A percentile compares a stretch with the other conserved stretches of the same genome.
phyloP scores from a whole-genome alignment of 192 early-diverging fungal genomes.

The Entomortierella chlamydospora region DNA sequence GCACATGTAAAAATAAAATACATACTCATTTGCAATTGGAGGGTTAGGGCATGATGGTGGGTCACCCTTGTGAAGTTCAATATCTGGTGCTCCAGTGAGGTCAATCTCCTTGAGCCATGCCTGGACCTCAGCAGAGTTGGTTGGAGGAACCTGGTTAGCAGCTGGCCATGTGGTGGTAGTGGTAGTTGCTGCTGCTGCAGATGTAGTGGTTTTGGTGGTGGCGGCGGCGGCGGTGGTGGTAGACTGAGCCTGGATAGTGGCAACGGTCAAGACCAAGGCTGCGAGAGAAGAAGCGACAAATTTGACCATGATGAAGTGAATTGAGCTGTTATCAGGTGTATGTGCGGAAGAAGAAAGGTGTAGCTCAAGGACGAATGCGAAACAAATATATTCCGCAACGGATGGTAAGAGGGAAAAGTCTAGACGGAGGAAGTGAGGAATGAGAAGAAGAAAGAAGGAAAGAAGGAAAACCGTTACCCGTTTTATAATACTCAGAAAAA shows the following conservation, averaged over 20 bases:
- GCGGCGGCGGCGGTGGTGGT: neutral
- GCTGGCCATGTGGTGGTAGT: slow-evolving; percentile 47
- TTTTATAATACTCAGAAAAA: neutral
- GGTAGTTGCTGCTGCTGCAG: slow-evolving; percentile 31
- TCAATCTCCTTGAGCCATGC: slow-evolving; percentile 61
- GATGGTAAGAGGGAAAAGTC: neutral
- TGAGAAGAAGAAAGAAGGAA: neutral
- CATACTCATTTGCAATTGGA: slow-evolving; percentile 36
- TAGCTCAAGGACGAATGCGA: neutral
- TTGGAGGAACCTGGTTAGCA: slow-evolving; percentile 30
- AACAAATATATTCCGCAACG: neutral
- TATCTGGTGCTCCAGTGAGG: slow-evolving; percentile 52
- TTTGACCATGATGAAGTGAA: slow-evolving; percentile 17
- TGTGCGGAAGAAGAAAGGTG: neutral
- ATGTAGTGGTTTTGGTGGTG: neutral
- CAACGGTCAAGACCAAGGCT: slow-evolving; percentile 10
- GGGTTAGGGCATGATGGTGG: slow-evolving; percentile 38
- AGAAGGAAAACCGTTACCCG: neutral
- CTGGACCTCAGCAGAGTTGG: slow-evolving; percentile 54
- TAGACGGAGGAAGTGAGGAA: neutral
- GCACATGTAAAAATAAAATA: slow-evolving; percentile 3
- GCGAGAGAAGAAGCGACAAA: slow-evolving; percentile 26
- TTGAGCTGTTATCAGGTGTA: neutral
- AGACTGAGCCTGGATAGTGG: slow-evolving; percentile 16
- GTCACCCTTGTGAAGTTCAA: slow-evolving; percentile 22